Base-by-base conservation (phyloP, 352 stramenopile species). In the Pilasporangium apinafurcum region DNA sequence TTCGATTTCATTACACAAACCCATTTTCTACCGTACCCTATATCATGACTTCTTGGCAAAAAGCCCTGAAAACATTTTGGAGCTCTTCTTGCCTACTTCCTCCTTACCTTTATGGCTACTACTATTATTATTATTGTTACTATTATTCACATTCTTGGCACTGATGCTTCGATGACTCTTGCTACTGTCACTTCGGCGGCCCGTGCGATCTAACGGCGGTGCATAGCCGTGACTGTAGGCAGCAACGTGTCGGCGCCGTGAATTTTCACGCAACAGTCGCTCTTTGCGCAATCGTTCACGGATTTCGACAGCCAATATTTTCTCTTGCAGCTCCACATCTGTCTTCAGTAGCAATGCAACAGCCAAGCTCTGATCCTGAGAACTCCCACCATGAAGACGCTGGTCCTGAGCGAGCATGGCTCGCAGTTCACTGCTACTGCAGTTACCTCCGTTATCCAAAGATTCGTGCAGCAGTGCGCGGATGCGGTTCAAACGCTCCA, bases 231-330 rank as follows among this genome's bases (percentile, higher is more conserved):
- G n/a, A n/a, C n/a, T 51, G 51, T 75, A 75, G 21, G 64, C 64
- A 10, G 59, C 27, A 8, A 59, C 46, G 37, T 72, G 65, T 14
- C 65, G 53, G 8, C 55, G 43, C 1, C 65, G 65, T 22, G 65
- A 76, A 8, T 41, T 56, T 30, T 76, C 65, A 18, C 65, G 65
- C 29, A 76, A 43, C 18, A 56, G 47, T 3, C 52, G 50, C 31
- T 76, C 65, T 22, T 73, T 69, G 27, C 65, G 65, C 13, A 76
- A 44, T 4, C 55, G 61, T 28, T 76, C 61, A n/a, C 61, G 61
- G 30, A 65, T 76, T 52, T 72, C 57, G 3, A 50, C 58, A 1
- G 61, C 57, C 17, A 72, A 34, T 24, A 76, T 44, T 36, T 57
- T 52, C 32, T 71, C 56, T n/a, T 75, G 60, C 1, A 75, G 57